phyloP scores from a whole-genome alignment of 2,329 filamentous ascomycete genomes.

The Colletotrichum sidae region DNA sequence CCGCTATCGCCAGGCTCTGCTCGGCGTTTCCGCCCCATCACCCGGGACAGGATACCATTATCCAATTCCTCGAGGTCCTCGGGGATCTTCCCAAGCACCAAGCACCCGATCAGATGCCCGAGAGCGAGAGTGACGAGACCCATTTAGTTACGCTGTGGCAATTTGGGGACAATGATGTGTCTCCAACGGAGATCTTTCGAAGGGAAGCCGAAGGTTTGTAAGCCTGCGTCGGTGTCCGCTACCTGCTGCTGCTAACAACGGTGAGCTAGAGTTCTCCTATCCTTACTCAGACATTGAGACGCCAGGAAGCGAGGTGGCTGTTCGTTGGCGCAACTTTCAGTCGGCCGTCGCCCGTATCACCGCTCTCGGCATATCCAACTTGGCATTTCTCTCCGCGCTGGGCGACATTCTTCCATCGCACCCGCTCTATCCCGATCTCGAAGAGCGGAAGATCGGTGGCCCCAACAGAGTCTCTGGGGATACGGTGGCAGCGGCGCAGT shows the following conservation, averaged over 20 bases:
- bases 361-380: neutral
- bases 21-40: neutral
- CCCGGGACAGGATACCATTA: neutral
- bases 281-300: constrained; percentile 1
- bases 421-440: neutral
- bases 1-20: neutral
- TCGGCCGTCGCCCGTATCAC: constrained; percentile 3
- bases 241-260: neutral
- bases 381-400: constrained; percentile 1
- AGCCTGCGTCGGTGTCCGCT: neutral
- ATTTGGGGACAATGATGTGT: neutral
- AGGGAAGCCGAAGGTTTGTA: neutral
- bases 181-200: neutral
- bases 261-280: neutral
- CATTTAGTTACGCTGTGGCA: neutral
- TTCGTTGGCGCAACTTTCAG: constrained; percentile 10
- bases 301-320: neutral
- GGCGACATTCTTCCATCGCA: constrained; percentile 3
- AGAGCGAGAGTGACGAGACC: neutral
- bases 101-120: neutral
- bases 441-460: constrained; percentile 3
- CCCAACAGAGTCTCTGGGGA: constrained; percentile 5
- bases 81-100: neutral
- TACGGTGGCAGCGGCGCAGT: constrained; percentile 3
- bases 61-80: neutral